Evolutionary conservation across 2,329 filamentous ascomycete genomes (phyloP), one percentile per base, ranked within the genome.

Genomic region (Talaromyces sp.): DNA sequence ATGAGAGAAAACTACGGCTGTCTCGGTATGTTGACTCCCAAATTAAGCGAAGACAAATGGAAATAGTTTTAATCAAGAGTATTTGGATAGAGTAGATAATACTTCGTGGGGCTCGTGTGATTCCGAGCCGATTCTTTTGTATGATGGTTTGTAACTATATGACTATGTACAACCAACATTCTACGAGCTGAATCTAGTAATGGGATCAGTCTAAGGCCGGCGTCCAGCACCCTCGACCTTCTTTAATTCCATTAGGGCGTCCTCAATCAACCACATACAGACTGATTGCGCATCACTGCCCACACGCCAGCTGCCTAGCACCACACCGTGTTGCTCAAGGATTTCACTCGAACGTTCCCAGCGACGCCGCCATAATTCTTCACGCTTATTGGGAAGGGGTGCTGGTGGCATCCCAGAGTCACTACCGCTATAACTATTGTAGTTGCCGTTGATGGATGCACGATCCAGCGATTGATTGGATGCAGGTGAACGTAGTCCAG

Each of bases 331-430:
- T 5, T 71, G 60, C 2, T 70, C 65, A 32, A 80, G 67, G 14
- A 77, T 70, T 3, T 75, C 71, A 24, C 72, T 72, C 0, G 78
- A 75, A 3, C 75, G 67, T 37, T 70, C 72, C 78, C 77, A 80
- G 29, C 78, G 71, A 22, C 77, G 71, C 37, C 69, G 68, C 78
- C 78, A 80, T 8, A 79, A 62, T 50, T 80, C 78, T 51, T 80
- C 74, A 8, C 77, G 76, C 51, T 77, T 80, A 47, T 74, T 79
- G 3, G 72, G 70, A 2, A 75, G 62, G 0, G 74, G 65, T 2
- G 66, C 59, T 11, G 66, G 67, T 8, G 65, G 65, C 13, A 51
- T 51, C 1, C 53, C 51, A 2, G 55, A 42, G 10, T 51, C 65
- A 51, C n/a, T 56, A 50, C 51, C 54, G 41, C 29, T 61, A 37